These are phyloP conservation scores for Prunus mume DNA, from an alignment of 306 rosid species.

Conservation along the genomic window DNA sequence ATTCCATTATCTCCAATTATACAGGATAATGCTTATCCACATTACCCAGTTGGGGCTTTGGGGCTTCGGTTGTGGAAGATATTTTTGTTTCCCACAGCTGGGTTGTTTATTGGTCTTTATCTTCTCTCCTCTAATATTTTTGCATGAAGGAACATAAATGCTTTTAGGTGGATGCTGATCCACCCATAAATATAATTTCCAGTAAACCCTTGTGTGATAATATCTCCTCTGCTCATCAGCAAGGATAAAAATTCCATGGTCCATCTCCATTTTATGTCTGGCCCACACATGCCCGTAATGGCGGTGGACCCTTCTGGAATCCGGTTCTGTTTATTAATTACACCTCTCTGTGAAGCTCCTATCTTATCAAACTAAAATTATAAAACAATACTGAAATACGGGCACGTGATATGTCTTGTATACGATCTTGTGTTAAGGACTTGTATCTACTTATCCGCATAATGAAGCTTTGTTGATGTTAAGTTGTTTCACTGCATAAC, in stretches of 20 bases:
- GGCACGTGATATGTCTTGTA: too few species aligned
- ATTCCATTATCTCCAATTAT: not conserved
- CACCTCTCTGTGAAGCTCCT: not conserved
- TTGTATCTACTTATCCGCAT: too few species aligned
- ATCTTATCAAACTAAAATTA: too few species aligned
- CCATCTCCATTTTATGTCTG: slow-evolving; percentile 11
- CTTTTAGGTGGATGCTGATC: slow-evolving; percentile 49
- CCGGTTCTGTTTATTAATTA: slow-evolving; percentile 20
- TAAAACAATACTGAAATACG: too few species aligned
- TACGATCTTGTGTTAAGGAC: too few species aligned
- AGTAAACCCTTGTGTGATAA: slow-evolving; percentile 15
- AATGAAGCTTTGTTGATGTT: not conserved
- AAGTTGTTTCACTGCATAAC: not conserved
- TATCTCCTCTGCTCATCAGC: not conserved
- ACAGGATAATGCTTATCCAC: slow-evolving; percentile 26
- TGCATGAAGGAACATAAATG: slow-evolving; percentile 36
- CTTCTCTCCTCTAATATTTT: slow-evolving; percentile 17
- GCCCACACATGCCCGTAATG: slow-evolving; percentile 33
- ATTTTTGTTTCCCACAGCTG: not conserved
- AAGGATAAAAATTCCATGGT: slow-evolving; percentile 5
- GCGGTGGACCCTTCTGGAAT: slow-evolving; percentile 16
- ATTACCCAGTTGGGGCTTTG: not conserved
- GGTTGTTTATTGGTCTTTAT: slow-evolving; percentile 18
- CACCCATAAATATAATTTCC: slow-evolving; percentile 25
- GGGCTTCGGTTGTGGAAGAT: not conserved